Evolutionary conservation across 768 basidiomycete genomes (phyloP), one percentile per base, ranked within the genome.

Genomic region (Flagelloscypha sp.): DNA sequence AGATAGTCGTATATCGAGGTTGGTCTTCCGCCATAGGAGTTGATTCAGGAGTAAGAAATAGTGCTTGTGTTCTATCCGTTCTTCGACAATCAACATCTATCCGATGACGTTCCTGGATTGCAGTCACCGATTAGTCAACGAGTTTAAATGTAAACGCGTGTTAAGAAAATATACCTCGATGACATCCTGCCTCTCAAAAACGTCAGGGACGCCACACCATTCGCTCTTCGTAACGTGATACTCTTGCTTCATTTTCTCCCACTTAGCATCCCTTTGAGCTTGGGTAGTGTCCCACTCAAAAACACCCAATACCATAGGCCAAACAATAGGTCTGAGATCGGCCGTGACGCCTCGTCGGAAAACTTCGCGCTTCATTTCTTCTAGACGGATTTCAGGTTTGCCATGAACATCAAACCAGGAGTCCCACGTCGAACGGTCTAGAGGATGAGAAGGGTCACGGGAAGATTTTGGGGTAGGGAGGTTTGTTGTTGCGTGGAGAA

Each of bases 61-160:
- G 68, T 5, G 87, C 79, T 47, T 98, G 94, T n/a, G 72, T 83
- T 24, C 95, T 73, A 57, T 99, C 95, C 15, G 95, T 99, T 18
- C 95, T 74, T 39, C 93, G 80, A 49, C 95, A 98, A 53, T 98
- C 95, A 38, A 99, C 95, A 50, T 98, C 88, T 47, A 90, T 89
- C 17, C 88, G 76, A 58, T 90, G 88, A n/a, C 85, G 76, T 53
- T 90, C 88, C 80, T 81, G 37, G 19, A 24, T n/a, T 19, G n/a
- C n/a, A 33, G 16, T 18, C 22, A 16, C 7, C 39, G 15, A 38
- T 38, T 15, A 37, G 37, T 31, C 35, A 35, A 24, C 17, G 22
- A 40, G 21, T 8, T 35, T 22, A 20, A 21, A 37, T 13, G 23
- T 8, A 37, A 30, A 31, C 41, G 6, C 15, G 35, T 24, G 13